Conservation (phyloP, 1,139 yeast species). For the Barnettozyma hawaiiensis region DNA sequence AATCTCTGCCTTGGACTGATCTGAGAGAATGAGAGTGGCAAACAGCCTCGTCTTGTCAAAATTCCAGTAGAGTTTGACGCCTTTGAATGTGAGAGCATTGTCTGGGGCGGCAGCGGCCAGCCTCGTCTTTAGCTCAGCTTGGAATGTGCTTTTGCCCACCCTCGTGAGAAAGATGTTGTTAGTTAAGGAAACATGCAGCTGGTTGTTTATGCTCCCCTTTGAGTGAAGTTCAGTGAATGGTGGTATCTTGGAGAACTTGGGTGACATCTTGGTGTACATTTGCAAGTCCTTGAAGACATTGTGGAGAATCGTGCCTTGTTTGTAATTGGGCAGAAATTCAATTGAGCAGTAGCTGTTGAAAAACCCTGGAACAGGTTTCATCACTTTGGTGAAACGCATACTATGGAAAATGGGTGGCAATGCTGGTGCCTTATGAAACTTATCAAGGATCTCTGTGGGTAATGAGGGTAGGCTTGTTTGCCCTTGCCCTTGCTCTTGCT, state of each 20-base stretch:
- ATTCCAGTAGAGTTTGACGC: constrained; percentile 13
- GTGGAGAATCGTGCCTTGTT: constrained; percentile 5
- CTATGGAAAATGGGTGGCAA: constrained; percentile 2
- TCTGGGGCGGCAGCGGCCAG: background rate
- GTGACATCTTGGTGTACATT: constrained; percentile 10
- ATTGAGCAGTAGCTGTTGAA: constrained; percentile 16
- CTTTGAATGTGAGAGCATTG: constrained; percentile 11
- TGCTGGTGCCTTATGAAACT: constrained; percentile 12
- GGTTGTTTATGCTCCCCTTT: constrained; percentile 6
- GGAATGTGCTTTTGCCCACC: constrained; percentile 6
- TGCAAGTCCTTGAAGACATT: constrained; percentile 5
- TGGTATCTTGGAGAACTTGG: constrained; percentile 9
- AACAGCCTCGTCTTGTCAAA: constrained; percentile 10
- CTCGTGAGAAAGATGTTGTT: constrained; percentile 13
- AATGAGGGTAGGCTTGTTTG: constrained; percentile 4
- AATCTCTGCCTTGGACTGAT: constrained; percentile 6
- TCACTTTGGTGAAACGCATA: constrained; percentile 7
- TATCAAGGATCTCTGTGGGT: constrained; percentile 10
- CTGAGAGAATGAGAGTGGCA: constrained; percentile 11
- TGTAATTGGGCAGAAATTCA: constrained; percentile 14
- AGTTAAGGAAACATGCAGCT: constrained; percentile 20
- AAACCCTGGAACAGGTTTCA: constrained; percentile 11
- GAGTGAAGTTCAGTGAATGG: constrained; percentile 8
- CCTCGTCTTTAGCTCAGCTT: background rate
- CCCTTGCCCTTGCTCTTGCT: constrained; percentile 4